phyloP scores from a whole-genome alignment of 352 stramenopile genomes.

The Halophytophthora polymorphica region DNA sequence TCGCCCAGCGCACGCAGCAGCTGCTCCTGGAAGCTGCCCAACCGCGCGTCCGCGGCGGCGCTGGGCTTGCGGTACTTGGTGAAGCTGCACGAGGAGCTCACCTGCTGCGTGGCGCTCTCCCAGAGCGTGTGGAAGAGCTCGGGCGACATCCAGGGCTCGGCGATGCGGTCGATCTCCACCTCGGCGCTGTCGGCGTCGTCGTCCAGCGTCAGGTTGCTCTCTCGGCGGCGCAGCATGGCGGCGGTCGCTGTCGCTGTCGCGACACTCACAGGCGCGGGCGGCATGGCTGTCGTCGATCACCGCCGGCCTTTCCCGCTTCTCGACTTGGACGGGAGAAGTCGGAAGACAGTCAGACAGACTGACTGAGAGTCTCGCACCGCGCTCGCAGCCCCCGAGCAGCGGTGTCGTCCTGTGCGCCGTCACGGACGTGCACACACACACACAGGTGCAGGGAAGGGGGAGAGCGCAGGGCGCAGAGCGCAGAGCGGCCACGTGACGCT shows the following conservation, averaged over 20 bases:
- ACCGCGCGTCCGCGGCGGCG: neutral
- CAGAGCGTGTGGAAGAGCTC: slow-evolving; percentile 70
- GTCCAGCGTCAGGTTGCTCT: slow-evolving; percentile 71
- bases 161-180: slow-evolving; percentile 31
- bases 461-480: too few relatives aligned
- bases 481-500: too few relatives aligned
- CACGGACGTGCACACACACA: too few relatives aligned
- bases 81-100: slow-evolving; percentile 62
- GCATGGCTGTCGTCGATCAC: too few relatives aligned
- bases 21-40: slow-evolving; percentile 43
- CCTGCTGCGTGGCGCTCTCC: slow-evolving; percentile 45
- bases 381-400: too few relatives aligned
- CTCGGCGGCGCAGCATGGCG: slow-evolving; percentile 42
- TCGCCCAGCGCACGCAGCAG: slow-evolving; percentile 46
- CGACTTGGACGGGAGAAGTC: too few relatives aligned
- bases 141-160: slow-evolving; percentile 59
- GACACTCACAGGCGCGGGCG: too few relatives aligned
- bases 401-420: too few relatives aligned
- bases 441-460: too few relatives aligned
- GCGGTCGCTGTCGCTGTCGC: neutral
- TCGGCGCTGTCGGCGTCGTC: slow-evolving; percentile 34
- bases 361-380: too few relatives aligned
- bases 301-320: too few relatives aligned
- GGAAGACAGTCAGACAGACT: too few relatives aligned
- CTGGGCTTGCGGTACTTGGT: slow-evolving; percentile 18